Conservation (phyloP, 108 stramenopile species). For the Skeletonema marinoi region DNA sequence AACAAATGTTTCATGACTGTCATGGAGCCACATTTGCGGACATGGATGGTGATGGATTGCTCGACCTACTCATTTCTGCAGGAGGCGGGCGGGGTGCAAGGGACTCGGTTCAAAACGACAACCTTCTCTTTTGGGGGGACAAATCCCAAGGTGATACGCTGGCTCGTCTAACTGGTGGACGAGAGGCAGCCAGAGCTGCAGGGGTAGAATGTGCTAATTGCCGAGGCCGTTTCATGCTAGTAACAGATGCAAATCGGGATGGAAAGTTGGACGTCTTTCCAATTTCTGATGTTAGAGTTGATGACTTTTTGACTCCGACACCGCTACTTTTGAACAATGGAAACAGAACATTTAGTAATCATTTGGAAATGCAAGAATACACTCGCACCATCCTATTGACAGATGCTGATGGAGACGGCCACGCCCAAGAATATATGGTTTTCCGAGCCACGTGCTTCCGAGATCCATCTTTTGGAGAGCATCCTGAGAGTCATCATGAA, state of each 20-base stretch:
- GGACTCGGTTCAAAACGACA: not conserved
- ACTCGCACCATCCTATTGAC: not conserved
- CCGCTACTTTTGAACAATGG: not conserved
- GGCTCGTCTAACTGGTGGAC: not conserved
- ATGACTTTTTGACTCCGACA: not conserved
- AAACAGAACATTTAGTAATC: not conserved
- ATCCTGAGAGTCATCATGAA: not conserved
- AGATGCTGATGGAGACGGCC: conserved; percentile 6
- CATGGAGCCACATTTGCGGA: not conserved
- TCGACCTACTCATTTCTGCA: not conserved
- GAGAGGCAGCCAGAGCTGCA: not conserved
- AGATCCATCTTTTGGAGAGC: not conserved
- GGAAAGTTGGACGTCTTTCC: not conserved
- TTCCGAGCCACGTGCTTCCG: not conserved
- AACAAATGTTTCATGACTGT: not conserved
- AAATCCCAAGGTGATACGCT: not conserved
- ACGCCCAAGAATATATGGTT: conserved; percentile 1
- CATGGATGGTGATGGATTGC: conserved; percentile 5
- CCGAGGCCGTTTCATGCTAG: conserved; percentile 5
- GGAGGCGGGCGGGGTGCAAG: not conserved
- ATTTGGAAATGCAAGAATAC: not conserved
- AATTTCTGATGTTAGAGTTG: not conserved
- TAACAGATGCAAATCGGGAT: not conserved
- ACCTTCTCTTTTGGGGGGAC: not conserved
- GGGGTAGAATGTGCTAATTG: not conserved